Base-by-base conservation (phyloP, 805 yeast genomes). In the Kodamaea leandrae region DNA sequence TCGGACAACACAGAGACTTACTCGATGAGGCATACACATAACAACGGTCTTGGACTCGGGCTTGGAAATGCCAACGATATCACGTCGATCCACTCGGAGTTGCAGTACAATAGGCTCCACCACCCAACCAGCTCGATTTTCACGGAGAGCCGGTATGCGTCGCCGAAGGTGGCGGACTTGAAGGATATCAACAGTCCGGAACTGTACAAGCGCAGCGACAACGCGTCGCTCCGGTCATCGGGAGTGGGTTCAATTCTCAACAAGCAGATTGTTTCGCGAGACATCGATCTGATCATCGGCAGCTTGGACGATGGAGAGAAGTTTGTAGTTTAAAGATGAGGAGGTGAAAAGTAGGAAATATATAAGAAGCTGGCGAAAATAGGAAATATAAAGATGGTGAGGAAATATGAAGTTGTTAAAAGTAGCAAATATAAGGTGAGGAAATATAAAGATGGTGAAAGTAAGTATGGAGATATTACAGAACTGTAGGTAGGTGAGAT, bases 41-140 rank as follows among this genome's bases (percentile, higher is more conserved):
- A 39, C 25, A 39, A 39, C 19, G 42, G 43, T 15, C 39, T 21
- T n/a, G 52, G 51, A 8, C 29, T 58, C 30, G 74, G 74, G 1
- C 48, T 68, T 29, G 74, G 74, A 9, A 64, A 57, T n/a, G 63
- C 66, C 9, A 61, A 61, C 27, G 74, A 68, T 43, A 68, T 68
- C 16, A 54, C 63, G 4, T 65, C 72, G 3, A 68, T 68, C 33
- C 69, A 67, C 41, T 64, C 71, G 2, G 72, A 66, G 32, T 42
- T 61, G 15, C 37, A 32, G 13, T 27, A 32, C 37, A 24, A 32
- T 20, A 32, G 43, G 15, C 27, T 14, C 8, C 17, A 18, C 17
- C 36, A 32, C 21, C 32, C 12, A 4, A 23, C 27, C 14, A 38
- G 41, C 25, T 20, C 38, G 6, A 18, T 37, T 13, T 33, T 29